These are phyloP conservation scores for Kwoniella newhampshirensis DNA, from an alignment of 768 basidiomycete species.

Conservation along the genomic window DNA sequence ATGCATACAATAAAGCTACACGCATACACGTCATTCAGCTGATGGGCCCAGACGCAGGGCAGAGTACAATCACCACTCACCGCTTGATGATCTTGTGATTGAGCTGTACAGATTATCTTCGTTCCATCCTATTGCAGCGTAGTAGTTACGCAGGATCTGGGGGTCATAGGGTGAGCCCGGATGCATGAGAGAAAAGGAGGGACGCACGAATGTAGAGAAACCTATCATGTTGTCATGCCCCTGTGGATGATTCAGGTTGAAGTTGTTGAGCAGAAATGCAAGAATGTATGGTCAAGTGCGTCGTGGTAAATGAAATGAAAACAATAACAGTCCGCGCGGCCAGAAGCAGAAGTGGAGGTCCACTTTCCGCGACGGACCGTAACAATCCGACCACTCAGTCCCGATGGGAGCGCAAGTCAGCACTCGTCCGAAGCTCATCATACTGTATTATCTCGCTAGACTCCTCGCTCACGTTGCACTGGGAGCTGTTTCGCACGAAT, in stretches of 20 bases:
- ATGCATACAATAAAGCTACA: neutral
- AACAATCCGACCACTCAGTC: too few relatives aligned
- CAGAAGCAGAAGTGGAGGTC: constrained; percentile 7
- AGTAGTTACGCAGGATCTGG: constrained; percentile 74
- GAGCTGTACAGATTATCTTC: constrained; percentile 92
- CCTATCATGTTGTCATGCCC: constrained; percentile 9
- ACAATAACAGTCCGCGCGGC: neutral
- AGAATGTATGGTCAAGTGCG: too few relatives aligned
- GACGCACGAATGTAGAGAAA: constrained; percentile 17
- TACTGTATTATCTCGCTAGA: too few relatives aligned
- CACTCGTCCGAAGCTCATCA: too few relatives aligned
- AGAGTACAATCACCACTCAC: constrained; percentile 56
- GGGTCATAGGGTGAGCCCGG: too few relatives aligned
- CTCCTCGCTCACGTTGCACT: too few relatives aligned
- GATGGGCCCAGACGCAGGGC: constrained; percentile 1
- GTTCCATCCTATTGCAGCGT: constrained; percentile 92
- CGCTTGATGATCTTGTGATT: constrained; percentile 81
- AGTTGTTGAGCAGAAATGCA: too few relatives aligned
- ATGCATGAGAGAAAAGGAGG: too few relatives aligned
- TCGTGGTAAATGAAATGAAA: neutral
- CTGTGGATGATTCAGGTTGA: too few relatives aligned
- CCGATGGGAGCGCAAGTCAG: too few relatives aligned
- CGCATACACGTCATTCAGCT: neutral
- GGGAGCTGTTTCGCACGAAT: too few relatives aligned
- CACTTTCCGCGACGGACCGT: too few relatives aligned